Conservation (phyloP, 2,329 filamentous ascomycete genomes). For the Penicillium brasilianum region DNA sequence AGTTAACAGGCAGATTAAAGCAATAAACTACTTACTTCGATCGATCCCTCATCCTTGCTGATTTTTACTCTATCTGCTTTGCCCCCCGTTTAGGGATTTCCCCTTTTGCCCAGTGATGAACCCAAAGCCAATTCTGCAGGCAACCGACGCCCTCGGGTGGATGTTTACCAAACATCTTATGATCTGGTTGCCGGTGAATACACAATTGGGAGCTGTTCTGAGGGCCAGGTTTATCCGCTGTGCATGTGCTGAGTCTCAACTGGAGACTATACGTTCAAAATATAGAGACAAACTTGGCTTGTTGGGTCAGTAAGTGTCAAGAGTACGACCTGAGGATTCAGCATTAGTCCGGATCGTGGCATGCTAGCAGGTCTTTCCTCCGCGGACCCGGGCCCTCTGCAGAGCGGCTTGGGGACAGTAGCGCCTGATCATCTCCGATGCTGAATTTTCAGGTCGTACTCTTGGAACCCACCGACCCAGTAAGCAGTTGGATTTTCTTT, state of each 20-base stretch:
- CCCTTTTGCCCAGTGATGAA: conserved; percentile 45
- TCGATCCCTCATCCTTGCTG: background rate
- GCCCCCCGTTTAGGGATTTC: background rate
- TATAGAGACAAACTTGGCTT: background rate
- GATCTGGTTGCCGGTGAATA: conserved; percentile 47
- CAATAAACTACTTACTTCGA: background rate
- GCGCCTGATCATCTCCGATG: background rate
- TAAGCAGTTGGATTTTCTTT: background rate
- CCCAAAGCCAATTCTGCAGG: conserved; percentile 54
- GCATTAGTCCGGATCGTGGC: background rate
- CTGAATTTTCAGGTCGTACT: background rate
- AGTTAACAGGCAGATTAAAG: background rate
- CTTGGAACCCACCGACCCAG: background rate
- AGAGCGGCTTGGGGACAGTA: background rate
- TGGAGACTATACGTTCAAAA: background rate
- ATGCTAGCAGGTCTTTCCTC: background rate
- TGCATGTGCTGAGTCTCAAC: background rate
- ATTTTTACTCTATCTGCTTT: background rate
- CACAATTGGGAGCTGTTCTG: conserved; percentile 54
- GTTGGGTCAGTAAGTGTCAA: background rate
- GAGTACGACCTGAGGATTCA: background rate
- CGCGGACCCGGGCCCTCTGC: background rate
- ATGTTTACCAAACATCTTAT: conserved; percentile 26
- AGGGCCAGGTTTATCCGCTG: conserved; percentile 32
- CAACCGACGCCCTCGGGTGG: conserved; percentile 42